These are phyloP conservation scores for Psidium friedrichsthalianum DNA, from an alignment of 345 rosid species.

Conservation along the genomic window DNA sequence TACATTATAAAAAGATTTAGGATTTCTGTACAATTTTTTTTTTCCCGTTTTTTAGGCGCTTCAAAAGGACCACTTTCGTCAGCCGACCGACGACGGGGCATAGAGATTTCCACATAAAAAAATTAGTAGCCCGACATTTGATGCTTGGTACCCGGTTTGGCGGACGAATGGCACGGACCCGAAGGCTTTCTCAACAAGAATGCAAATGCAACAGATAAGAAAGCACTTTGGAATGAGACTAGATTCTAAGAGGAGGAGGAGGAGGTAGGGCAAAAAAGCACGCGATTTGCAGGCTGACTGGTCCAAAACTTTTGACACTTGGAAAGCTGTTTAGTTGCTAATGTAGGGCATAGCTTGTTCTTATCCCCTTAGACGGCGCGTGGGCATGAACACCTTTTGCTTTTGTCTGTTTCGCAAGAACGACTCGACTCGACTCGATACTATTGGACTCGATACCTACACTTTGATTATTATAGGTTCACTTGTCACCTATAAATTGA, in stretches of 20 bases:
- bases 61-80: background rate
- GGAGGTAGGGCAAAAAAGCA: background rate
- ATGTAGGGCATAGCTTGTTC: background rate
- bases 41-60: background rate
- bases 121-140: background rate
- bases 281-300: background rate
- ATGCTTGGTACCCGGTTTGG: background rate
- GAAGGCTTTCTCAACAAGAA: background rate
- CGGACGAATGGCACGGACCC: background rate
- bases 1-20: accelerated
- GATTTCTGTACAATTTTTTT: background rate
- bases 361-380: background rate
- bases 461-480: background rate
- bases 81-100: background rate
- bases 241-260: background rate
- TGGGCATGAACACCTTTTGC: background rate
- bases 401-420: background rate
- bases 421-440: background rate
- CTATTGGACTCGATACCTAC: background rate
- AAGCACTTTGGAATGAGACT: background rate
- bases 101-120: background rate
- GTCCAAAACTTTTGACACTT: background rate
- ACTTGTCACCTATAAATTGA: background rate
- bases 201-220: background rate
- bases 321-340: background rate